A percentile compares a stretch with the other conserved stretches of the same genome.
Conservation (phyloP, 805 yeast genomes). For the Peterozyma xylosa region DNA sequence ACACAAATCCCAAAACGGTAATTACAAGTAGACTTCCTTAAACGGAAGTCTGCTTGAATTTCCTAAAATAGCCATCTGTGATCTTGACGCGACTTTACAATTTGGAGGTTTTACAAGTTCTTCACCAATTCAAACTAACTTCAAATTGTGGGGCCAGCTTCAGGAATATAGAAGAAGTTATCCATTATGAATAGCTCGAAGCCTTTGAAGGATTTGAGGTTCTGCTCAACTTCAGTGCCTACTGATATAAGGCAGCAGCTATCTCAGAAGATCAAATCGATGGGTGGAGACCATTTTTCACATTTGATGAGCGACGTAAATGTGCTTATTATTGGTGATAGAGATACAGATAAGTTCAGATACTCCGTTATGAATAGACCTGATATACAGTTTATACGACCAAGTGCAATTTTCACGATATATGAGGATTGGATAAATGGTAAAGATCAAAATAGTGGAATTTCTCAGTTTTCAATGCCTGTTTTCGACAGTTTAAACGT, state of each 20-base stretch:
- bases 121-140: no score
- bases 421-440: slow-evolving; percentile 49
- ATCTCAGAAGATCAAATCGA: slow-evolving; percentile 34
- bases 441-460: slow-evolving; percentile 23
- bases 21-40: no score
- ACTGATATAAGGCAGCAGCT: slow-evolving; percentile 32
- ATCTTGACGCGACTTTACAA: no score
- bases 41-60: no score
- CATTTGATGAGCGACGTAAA: slow-evolving; percentile 58
- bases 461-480: slow-evolving; percentile 22
- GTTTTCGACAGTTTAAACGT: slow-evolving; percentile 36
- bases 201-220: slow-evolving; percentile 40
- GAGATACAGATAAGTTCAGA: slow-evolving; percentile 46
- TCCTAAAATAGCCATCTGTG: no score
- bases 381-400: slow-evolving; percentile 50
- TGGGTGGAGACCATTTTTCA: slow-evolving; percentile 54
- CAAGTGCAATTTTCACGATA: slow-evolving; percentile 34
- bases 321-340: slow-evolving; percentile 51
- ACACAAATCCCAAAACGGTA: no score
- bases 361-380: slow-evolving; percentile 42
- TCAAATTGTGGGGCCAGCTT: no score
- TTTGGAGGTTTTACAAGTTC: no score
- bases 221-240: slow-evolving; percentile 51
- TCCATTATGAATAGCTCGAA: no score
- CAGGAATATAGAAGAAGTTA: no score